phyloP scores from a whole-genome alignment of 306 rosid species.

The Acmispon strigosus region DNA sequence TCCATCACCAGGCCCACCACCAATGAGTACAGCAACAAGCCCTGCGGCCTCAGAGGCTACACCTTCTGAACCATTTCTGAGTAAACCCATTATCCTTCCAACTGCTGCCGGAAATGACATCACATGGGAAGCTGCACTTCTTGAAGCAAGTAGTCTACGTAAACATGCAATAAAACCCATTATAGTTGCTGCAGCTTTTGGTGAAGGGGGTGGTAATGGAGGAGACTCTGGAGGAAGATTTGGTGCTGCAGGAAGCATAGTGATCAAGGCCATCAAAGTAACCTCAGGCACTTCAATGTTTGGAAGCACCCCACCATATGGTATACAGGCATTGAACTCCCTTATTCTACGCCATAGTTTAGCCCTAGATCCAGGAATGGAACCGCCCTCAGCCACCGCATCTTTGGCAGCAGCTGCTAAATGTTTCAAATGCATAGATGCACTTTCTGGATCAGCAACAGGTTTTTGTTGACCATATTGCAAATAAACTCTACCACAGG shows the following conservation, averaged over 20 bases:
- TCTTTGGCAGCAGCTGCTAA: slow-evolving; percentile 94
- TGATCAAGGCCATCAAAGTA: slow-evolving; percentile 96
- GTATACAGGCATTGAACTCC: slow-evolving; percentile 96
- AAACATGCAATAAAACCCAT: slow-evolving; percentile 93
- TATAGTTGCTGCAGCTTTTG: slow-evolving; percentile 99
- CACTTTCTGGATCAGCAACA: slow-evolving; percentile 66
- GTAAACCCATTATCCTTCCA: slow-evolving; percentile 97
- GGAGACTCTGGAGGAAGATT: slow-evolving; percentile 98
- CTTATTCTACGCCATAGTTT: slow-evolving; percentile 99
- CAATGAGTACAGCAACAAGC: slow-evolving; percentile 89
- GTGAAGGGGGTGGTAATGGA: slow-evolving; percentile 99
- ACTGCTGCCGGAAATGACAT: slow-evolving; percentile 99
- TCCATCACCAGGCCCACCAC: slow-evolving; percentile 93
- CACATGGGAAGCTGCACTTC: slow-evolving; percentile 91
- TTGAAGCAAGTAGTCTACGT: slow-evolving; percentile 86
- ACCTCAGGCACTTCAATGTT: slow-evolving; percentile 96
- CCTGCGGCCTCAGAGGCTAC: slow-evolving; percentile 97
- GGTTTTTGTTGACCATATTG: slow-evolving; percentile 60
- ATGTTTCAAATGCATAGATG: slow-evolving; percentile 86
- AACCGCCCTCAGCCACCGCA: slow-evolving; percentile 99
- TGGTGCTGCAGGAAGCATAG: slow-evolving; percentile 97
- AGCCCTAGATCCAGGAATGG: slow-evolving; percentile 99
- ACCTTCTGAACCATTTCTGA: slow-evolving; percentile 96
- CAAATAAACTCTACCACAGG: slow-evolving; percentile 87
- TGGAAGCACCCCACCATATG: slow-evolving; percentile 71